Conservation (phyloP, 179 eudicot species). For the Spergularia azorica region DNA sequence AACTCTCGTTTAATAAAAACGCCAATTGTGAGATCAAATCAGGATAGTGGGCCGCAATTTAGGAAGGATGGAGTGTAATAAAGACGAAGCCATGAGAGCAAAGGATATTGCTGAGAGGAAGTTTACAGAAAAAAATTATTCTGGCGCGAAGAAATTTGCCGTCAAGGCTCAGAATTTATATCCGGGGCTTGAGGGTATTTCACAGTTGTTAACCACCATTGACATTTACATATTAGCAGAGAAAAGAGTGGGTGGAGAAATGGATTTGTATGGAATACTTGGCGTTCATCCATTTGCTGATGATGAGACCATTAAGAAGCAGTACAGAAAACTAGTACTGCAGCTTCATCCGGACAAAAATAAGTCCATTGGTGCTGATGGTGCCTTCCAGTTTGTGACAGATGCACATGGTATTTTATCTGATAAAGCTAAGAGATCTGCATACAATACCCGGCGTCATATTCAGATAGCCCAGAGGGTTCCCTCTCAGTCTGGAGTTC, state of each 20-base stretch:
- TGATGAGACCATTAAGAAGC: slow-evolving; percentile 33
- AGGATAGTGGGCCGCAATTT: slow-evolving; percentile 17
- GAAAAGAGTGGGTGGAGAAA: slow-evolving; percentile 35
- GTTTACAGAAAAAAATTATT: slow-evolving; percentile 32
- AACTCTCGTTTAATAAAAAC: slow-evolving; percentile 9
- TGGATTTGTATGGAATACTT: slow-evolving; percentile 47
- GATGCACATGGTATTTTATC: slow-evolving; percentile 39
- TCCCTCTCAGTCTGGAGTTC: slow-evolving; percentile 23
- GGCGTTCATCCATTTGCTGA: slow-evolving; percentile 41
- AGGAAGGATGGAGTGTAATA: slow-evolving; percentile 46
- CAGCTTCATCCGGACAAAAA: slow-evolving; percentile 53
- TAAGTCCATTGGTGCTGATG: slow-evolving; percentile 42
- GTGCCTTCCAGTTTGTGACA: slow-evolving; percentile 44
- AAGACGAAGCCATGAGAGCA: slow-evolving; percentile 51
- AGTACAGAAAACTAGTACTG: slow-evolving; percentile 36
- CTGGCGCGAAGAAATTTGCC: slow-evolving; percentile 46
- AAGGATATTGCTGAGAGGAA: slow-evolving; percentile 45
- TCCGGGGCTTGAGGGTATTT: slow-evolving; percentile 44
- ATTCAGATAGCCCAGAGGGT: slow-evolving; percentile 26
- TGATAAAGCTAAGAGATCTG: slow-evolving; percentile 38
- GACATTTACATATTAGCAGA: slow-evolving; percentile 37
- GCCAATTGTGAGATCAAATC: not conserved
- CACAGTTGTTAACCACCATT: slow-evolving; percentile 36
- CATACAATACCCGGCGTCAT: slow-evolving; percentile 34
- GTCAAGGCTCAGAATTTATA: slow-evolving; percentile 41